Conservation (phyloP, 1,139 yeast genomes). For the Candida mesenterica region DNA sequence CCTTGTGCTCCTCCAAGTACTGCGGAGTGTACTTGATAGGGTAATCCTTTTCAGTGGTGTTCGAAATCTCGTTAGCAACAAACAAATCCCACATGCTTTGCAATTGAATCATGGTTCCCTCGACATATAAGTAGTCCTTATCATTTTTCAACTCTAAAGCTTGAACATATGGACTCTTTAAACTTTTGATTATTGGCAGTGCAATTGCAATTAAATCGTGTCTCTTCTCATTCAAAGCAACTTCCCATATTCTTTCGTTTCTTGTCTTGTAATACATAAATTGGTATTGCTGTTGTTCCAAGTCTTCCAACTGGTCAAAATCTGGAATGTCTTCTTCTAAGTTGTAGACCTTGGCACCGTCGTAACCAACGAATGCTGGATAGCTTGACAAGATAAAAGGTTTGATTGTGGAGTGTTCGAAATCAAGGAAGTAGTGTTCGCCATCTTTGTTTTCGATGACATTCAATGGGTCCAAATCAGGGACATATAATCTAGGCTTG, state of each 20-base stretch:
- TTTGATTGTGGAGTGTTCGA: slow-evolving; percentile 75
- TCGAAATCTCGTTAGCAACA: slow-evolving; percentile 58
- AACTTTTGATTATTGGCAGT: slow-evolving; percentile 69
- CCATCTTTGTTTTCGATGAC: slow-evolving; percentile 51
- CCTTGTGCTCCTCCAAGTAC: slow-evolving; percentile 55
- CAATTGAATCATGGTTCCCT: slow-evolving; percentile 68
- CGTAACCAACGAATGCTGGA: slow-evolving; percentile 82
- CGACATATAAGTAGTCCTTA: slow-evolving; percentile 63
- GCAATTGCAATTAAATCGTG: slow-evolving; percentile 74
- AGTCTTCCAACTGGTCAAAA: slow-evolving; percentile 62
- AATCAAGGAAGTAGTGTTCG: slow-evolving; percentile 62
- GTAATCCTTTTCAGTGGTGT: slow-evolving; percentile 41
- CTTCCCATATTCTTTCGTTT: slow-evolving; percentile 88
- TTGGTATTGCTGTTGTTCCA: slow-evolving; percentile 75
- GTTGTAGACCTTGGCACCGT: slow-evolving; percentile 82
- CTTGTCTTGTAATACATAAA: slow-evolving; percentile 88
- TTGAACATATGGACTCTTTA: slow-evolving; percentile 65
- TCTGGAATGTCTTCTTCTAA: slow-evolving; percentile 72
- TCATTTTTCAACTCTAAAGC: slow-evolving; percentile 62
- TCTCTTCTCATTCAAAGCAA: slow-evolving; percentile 60
- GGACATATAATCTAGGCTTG: slow-evolving; percentile 70
- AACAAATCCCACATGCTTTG: slow-evolving; percentile 74
- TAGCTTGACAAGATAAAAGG: slow-evolving; percentile 77
- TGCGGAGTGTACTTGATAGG: slow-evolving; percentile 62
- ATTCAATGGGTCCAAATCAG: slow-evolving; percentile 91